These are phyloP conservation scores for Dipteronia sinensis DNA, from an alignment of 345 rosid species.

Conservation along the genomic window DNA sequence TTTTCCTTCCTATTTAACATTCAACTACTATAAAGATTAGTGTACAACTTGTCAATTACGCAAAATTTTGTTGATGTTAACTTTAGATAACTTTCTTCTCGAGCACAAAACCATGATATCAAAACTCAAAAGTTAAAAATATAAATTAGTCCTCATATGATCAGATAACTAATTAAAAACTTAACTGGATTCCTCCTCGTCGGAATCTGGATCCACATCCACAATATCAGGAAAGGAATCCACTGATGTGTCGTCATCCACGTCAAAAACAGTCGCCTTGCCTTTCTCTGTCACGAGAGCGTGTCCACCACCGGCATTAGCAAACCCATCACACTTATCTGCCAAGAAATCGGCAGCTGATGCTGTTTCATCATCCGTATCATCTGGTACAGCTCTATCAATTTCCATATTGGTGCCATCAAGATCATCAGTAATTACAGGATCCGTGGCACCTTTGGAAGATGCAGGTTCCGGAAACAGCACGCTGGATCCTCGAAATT, in stretches of 20 bases:
- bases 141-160: neutral
- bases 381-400: neutral
- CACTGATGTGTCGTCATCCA: slow-evolving; percentile 34
- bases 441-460: slow-evolving; percentile 24
- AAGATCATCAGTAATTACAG: slow-evolving; percentile 13
- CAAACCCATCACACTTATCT: slow-evolving; percentile 14
- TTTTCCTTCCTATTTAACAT: too few species aligned
- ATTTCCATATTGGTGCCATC: slow-evolving; percentile 12
- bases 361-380: slow-evolving; percentile 10
- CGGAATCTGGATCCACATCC: slow-evolving; percentile 52
- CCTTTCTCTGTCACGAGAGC: slow-evolving; percentile 17
- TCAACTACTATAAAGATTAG: too few species aligned
- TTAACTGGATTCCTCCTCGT: slow-evolving; percentile 22
- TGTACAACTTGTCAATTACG: too few species aligned
- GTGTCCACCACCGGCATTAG: neutral
- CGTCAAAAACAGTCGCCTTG: slow-evolving; percentile 15
- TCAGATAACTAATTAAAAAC: neutral
- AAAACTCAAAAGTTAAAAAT: neutral
- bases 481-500: neutral
- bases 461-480: slow-evolving; percentile 34
- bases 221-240: slow-evolving; percentile 51
- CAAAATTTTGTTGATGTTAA: too few species aligned
- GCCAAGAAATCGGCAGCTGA: slow-evolving; percentile 18
- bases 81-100: too few species aligned
- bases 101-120: neutral